Conservation (phyloP, 192 early-diverging fungal genomes). For the Backusella australiensis region DNA sequence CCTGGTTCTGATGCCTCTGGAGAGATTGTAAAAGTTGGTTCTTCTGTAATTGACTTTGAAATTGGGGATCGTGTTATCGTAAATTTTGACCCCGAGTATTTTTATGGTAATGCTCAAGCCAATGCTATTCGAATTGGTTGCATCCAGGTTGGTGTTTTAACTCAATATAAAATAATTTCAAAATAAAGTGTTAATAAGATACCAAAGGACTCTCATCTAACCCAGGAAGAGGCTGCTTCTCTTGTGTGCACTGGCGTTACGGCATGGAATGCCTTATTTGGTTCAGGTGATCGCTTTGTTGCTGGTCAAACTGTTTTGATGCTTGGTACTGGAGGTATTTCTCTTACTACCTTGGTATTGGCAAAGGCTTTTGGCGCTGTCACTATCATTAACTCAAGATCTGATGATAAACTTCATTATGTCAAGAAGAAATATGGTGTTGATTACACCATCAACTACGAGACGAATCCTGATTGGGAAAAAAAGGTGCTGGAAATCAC, state of each 20-base stretch:
- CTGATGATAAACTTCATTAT: slow-evolving; percentile 8
- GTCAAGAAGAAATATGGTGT: slow-evolving; percentile 4
- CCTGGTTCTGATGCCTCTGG: slow-evolving; percentile 22
- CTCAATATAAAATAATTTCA: neutral
- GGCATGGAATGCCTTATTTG: slow-evolving; percentile 18
- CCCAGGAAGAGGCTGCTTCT: slow-evolving; percentile 4
- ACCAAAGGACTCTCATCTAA: neutral
- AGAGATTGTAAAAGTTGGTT: slow-evolving; percentile 5
- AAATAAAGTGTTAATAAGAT: slow-evolving; percentile 9
- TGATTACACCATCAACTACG: slow-evolving; percentile 17
- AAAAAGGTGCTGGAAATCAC: slow-evolving; percentile 15
- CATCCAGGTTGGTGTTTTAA: slow-evolving; percentile 4
- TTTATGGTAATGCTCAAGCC: neutral
- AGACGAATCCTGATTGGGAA: slow-evolving; percentile 10
- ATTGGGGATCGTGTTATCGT: slow-evolving; percentile 10
- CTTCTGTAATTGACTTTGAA: neutral
- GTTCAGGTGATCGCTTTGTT: neutral
- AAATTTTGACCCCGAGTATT: slow-evolving; percentile 4
- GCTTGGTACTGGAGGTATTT: slow-evolving; percentile 20
- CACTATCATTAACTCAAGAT: slow-evolving; percentile 19
- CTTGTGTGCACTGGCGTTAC: slow-evolving; percentile 24
- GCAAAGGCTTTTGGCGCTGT: slow-evolving; percentile 14
- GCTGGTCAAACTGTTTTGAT: slow-evolving; percentile 6
- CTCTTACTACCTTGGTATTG: slow-evolving; percentile 13
- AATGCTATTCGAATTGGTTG: neutral